Base-by-base conservation (phyloP, 345 rosid genomes). In the Murraya koenigii region DNA sequence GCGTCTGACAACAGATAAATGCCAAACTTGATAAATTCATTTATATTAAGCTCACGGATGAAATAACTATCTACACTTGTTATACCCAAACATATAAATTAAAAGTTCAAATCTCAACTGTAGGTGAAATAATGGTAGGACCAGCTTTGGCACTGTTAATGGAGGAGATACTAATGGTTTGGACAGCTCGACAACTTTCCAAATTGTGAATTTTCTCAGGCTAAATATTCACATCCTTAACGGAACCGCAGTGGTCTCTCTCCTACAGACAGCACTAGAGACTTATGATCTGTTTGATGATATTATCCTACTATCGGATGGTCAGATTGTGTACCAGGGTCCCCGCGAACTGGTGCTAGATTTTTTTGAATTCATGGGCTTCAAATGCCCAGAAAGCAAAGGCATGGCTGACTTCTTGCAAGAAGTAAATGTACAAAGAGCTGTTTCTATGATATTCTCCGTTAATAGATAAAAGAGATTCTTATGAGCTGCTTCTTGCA, bases 91-190 rank as follows among this genome's bases (percentile, higher is more conserved):
- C 32, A 25, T 70, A 35, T 67, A 35, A 11, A 44, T 44, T 44
- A 49, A 47, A 47, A 22, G 64, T 32, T 67, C 55, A 2, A 26
- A 32, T 77, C 71, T 67, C 38, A 36, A 68, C 72, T 56, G 30
- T 59, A 92, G 94, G 95, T 32, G 95, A 91, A 80, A 91, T 91
- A 93, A 80, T 91, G 69, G 94, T 88, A 10, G 97, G 95, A 52
- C 92, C 92, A 17, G 85, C 90, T 0, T 88, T 82, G 82, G 95
- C 88, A 19, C 74, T 88, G 62, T 87, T 91, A 63, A 91, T 91
- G 97, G 97, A 91, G 52, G 93, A 93, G 79, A 91, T 91, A 66
- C 96, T 10, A 91, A 90, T 69, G 97, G 97, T 47, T 78, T 93
- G 75, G 96, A 93, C 77, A 91, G 96, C 77, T 90, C 96, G 5